phyloP scores from a whole-genome alignment of 2,329 filamentous ascomycete genomes.

The Penicillium griseofulvum region DNA sequence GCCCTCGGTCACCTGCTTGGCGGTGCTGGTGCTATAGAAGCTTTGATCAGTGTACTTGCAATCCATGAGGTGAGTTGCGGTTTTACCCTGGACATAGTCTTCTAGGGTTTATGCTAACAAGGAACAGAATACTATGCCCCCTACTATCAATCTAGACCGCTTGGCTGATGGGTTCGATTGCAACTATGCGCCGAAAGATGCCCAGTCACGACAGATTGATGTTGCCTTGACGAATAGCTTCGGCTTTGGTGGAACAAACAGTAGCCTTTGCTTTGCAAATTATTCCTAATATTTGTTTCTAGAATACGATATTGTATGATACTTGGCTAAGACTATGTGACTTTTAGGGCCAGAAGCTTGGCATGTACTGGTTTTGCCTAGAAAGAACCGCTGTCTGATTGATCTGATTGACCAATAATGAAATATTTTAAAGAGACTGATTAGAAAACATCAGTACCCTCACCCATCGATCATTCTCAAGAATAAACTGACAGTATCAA shows the following conservation, averaged over 20 bases:
- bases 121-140: constrained; percentile 71
- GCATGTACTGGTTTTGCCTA: not conserved
- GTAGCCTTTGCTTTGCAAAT: constrained; percentile 70
- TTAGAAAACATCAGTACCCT: not conserved
- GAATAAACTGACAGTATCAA: not conserved
- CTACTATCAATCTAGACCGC: constrained; percentile 76
- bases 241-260: constrained; percentile 96
- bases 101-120: not conserved
- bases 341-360: not conserved
- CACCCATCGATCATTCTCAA: not conserved
- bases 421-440: not conserved
- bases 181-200: constrained; percentile 74
- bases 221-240: constrained; percentile 92
- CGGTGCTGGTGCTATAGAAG: constrained; percentile 86
- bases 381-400: not conserved
- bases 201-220: constrained; percentile 68
- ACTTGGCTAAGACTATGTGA: not conserved
- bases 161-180: constrained; percentile 68
- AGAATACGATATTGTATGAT: constrained; percentile 4
- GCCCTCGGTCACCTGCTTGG: constrained; percentile 89
- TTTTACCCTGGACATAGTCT: not conserved
- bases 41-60: constrained; percentile 77
- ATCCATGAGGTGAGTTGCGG: constrained; percentile 66
- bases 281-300: constrained; percentile 15
- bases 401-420: not conserved